A percentile compares a stretch with the other conserved stretches of the same genome.
phyloP scores from a whole-genome alignment of 2,329 filamentous ascomycete species.

The Xylaria sp. region DNA sequence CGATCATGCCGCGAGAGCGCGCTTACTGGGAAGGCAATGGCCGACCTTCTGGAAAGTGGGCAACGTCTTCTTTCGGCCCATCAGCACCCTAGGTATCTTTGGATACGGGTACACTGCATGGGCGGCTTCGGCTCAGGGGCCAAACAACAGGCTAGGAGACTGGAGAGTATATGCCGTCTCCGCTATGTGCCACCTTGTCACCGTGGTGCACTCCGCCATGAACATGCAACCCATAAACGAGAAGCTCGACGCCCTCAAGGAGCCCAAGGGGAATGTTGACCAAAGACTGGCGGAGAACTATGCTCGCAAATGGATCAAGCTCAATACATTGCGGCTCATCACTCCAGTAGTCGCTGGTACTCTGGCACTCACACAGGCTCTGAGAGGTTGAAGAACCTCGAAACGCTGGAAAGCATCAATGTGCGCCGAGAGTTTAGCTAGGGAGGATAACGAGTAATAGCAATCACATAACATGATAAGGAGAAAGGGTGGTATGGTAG shows the following conservation, averaged over 20 bases:
- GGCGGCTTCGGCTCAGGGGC: slow-evolving; percentile 32
- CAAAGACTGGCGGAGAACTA: slow-evolving; percentile 41
- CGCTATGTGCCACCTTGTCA: slow-evolving; percentile 51
- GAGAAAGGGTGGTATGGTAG: too few species aligned
- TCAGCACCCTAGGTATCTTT: slow-evolving; percentile 53
- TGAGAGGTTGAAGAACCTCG: slow-evolving; percentile 30
- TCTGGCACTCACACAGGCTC: slow-evolving; percentile 42
- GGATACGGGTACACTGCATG: slow-evolving; percentile 54
- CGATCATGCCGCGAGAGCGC: slow-evolving; percentile 49
- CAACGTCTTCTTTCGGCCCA: slow-evolving; percentile 58
- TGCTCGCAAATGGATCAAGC: slow-evolving; percentile 44
- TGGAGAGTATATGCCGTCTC: slow-evolving; percentile 52
- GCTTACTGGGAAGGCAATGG: slow-evolving; percentile 55
- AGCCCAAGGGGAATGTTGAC: slow-evolving; percentile 34
- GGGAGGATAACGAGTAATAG: too few species aligned
- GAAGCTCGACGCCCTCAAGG: slow-evolving; percentile 49
- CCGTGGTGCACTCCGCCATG: slow-evolving; percentile 54
- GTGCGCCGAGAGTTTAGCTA: background rate
- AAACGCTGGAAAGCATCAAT: background rate
- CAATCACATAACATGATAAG: too few species aligned
- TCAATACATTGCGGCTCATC: slow-evolving; percentile 44
- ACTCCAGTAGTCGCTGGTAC: slow-evolving; percentile 44
- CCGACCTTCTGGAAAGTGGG: slow-evolving; percentile 56
- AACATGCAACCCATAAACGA: slow-evolving; percentile 59
- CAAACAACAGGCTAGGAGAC: slow-evolving; percentile 42